Evolutionary conservation across 495 filamentous ascomycete genomes (phyloP), one percentile per base, ranked within the genome.

Genomic region (Podospora australis): DNA sequence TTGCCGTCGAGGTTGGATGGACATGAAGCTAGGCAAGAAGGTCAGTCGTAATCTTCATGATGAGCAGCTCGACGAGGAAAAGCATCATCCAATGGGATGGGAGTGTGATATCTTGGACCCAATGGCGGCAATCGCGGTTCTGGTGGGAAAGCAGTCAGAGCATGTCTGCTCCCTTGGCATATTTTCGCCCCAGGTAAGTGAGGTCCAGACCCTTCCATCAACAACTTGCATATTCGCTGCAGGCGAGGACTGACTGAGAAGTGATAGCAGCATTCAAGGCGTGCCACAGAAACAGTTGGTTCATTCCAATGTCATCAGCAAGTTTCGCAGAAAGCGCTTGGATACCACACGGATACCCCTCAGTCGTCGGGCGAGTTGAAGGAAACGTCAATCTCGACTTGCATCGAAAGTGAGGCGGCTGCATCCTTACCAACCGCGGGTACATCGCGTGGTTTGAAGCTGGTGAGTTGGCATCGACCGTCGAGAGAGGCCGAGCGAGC

Each of bases 211-310:
- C 40, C 1, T 23, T 25, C 22, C 20, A 28, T 13, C 6, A 11
- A 43, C n/a, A n/a, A n/a, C n/a, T n/a, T n/a, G n/a, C n/a, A n/a
- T n/a, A n/a, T n/a, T n/a, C n/a, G n/a, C n/a, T n/a, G n/a, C n/a
- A n/a, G n/a, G n/a, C n/a, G n/a, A n/a, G n/a, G n/a, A n/a, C n/a
- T n/a, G n/a, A n/a, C n/a, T n/a, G n/a, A n/a, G n/a, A n/a, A n/a
- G n/a, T n/a, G n/a, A n/a, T 6, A 17, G 45, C 41, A 62, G 49
- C 55, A 58, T 56, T 58, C 55, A 62, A 14, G 26, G 19, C 17
- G 14, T 52, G 58, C 52, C 58, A 62, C 55, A 56, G 36, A 24
- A 49, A 23, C 39, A 20, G 38, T 17, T n/a, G n/a, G n/a, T n/a
- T n/a, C 2, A 19, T 26, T 46, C n/a, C 49, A 40, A 39, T 35